Conservation (phyloP, 805 yeast species). For the Kazachstania taianensis region DNA sequence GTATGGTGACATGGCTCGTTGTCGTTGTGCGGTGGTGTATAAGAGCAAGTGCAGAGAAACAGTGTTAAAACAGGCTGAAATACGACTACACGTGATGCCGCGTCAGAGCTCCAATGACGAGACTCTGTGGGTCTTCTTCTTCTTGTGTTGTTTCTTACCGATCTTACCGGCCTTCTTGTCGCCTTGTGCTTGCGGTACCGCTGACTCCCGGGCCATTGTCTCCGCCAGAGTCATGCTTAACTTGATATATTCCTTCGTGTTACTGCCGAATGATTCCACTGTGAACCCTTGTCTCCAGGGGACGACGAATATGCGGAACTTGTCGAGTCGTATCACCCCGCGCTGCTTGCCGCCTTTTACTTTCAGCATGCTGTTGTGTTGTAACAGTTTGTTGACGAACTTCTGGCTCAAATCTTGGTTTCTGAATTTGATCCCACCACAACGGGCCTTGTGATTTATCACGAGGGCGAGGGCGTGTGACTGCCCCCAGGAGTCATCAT, state of each 20-base stretch:
- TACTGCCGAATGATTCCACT: conserved; percentile 17
- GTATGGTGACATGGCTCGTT: conserved; percentile 24
- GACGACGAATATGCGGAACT: conserved; percentile 12
- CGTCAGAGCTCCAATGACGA: conserved; percentile 5
- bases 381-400: conserved; percentile 7
- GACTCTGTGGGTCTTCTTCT: conserved; percentile 7
- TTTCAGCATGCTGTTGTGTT: conserved; percentile 2
- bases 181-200: background rate
- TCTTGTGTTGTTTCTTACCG: conserved; percentile 12
- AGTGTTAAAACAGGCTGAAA: no score
- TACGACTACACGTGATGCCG: no score
- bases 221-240: conserved; percentile 13
- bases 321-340: conserved; percentile 17
- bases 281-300: conserved; percentile 18
- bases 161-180: conserved; percentile 1
- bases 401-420: conserved; percentile 7
- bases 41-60: no score
- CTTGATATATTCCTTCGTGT: conserved; percentile 15
- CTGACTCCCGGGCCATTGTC: conserved; percentile 7
- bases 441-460: conserved; percentile 20
- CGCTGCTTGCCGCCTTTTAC: conserved; percentile 4
- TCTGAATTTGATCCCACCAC: conserved; percentile 22
- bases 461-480: conserved; percentile 12
- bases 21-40: no score
- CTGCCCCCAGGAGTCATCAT: conserved; percentile 15